Percentiles rank a stretch among this genome's conserved stretches.
Evolutionary conservation across 768 basidiomycete genomes (phyloP).

Genomic region (Tricholoma flavovirens): DNA sequence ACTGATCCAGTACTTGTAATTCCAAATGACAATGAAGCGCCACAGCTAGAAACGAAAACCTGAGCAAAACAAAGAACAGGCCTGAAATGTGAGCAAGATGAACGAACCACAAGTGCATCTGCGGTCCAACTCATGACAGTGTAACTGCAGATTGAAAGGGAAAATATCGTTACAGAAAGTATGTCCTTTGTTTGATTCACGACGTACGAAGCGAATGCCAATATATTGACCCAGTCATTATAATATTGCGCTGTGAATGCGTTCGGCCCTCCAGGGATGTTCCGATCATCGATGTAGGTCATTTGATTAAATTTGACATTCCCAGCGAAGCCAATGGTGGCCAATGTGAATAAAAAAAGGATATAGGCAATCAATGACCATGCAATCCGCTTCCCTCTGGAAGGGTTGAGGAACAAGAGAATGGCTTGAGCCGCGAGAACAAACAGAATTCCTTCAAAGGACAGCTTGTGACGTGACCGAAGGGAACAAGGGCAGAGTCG

Average conservation of each 20-base stretch:
- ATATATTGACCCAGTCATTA: slow-evolving; percentile 1
- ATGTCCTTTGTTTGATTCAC: not conserved
- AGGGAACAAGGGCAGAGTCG: not conserved
- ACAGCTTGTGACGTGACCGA: too few species aligned
- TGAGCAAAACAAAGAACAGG: not conserved
- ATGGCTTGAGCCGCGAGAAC: not conserved
- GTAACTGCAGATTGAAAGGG: not conserved
- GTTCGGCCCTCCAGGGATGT: slow-evolving; percentile 16
- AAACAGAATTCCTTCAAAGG: not conserved
- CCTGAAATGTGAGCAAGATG: not conserved
- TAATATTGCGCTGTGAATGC: slow-evolving; percentile 1
- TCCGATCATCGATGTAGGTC: slow-evolving; percentile 17
- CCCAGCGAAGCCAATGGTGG: slow-evolving; percentile 12
- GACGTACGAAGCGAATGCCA: not conserved
- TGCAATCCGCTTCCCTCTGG: not conserved
- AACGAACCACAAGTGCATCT: not conserved
- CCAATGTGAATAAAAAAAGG: slow-evolving; percentile 15
- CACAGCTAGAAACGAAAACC: not conserved
- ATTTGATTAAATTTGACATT: slow-evolving; percentile 16
- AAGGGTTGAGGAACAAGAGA: not conserved
- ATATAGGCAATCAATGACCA: slow-evolving; percentile 13
- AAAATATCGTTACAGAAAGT: not conserved
- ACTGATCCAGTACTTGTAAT: not conserved
- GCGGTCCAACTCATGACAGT: not conserved
- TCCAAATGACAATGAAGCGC: not conserved